These are phyloP conservation scores for Hysterium pulicare DNA, from an alignment of 2,329 filamentous ascomycete genomes.

Conservation along the genomic window DNA sequence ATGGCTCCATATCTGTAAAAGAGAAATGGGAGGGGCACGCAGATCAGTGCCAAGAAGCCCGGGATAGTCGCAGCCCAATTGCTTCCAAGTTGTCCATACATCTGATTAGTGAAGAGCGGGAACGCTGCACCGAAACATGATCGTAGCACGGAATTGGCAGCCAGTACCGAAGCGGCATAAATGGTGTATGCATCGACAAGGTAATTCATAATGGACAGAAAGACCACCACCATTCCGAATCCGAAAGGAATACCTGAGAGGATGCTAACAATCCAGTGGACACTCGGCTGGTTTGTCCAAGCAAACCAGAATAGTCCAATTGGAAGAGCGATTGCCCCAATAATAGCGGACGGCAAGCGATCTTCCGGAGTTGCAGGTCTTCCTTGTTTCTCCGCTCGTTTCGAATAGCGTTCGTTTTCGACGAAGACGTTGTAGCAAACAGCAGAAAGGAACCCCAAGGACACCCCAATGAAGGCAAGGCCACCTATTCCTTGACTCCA, in stretches of 20 bases:
- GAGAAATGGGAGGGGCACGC: slow-evolving; percentile 70
- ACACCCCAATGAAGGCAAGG: slow-evolving; percentile 62
- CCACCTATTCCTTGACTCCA: slow-evolving; percentile 38
- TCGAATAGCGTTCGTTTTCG: slow-evolving; percentile 35
- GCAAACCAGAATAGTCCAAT: slow-evolving; percentile 43
- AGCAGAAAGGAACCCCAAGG: slow-evolving; percentile 62
- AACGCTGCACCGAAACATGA: slow-evolving; percentile 75
- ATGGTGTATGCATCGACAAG: slow-evolving; percentile 58
- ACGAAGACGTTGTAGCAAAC: slow-evolving; percentile 49
- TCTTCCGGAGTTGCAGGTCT: slow-evolving; percentile 65
- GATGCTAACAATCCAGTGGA: slow-evolving; percentile 56
- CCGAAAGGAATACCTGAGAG: slow-evolving; percentile 53
- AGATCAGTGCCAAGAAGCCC: slow-evolving; percentile 68
- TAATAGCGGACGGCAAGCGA: slow-evolving; percentile 58
- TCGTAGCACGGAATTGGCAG: slow-evolving; percentile 75
- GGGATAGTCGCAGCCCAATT: slow-evolving; percentile 74
- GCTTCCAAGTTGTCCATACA: slow-evolving; percentile 48
- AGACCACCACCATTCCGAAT: slow-evolving; percentile 62
- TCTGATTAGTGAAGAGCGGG: slow-evolving; percentile 72
- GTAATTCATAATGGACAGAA: slow-evolving; percentile 51
- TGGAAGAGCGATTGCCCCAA: slow-evolving; percentile 62
- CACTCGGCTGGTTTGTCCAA: slow-evolving; percentile 45
- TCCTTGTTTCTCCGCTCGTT: slow-evolving; percentile 43
- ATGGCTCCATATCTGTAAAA: slow-evolving; percentile 68
- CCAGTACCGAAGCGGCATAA: slow-evolving; percentile 71